Conservation (phyloP, 2,329 filamentous ascomycete species). For the Microcera coccophila region DNA sequence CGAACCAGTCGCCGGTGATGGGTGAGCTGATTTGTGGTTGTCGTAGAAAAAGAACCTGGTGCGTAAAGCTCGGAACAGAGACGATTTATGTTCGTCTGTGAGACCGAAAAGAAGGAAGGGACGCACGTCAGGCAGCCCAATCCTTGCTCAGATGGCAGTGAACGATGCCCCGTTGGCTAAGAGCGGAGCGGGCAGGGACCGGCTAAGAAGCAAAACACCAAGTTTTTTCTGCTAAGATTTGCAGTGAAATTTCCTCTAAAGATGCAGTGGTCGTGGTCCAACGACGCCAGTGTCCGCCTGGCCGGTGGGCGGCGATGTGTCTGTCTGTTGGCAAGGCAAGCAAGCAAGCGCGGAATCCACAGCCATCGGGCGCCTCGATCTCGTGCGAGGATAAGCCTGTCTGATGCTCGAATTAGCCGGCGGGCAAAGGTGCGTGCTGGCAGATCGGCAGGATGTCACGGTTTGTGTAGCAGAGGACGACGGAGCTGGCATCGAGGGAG, state of each 20-base stretch:
- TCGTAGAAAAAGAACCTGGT: conserved; percentile 13
- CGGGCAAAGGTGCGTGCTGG: conserved; percentile 8
- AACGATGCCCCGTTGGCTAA: conserved; percentile 27
- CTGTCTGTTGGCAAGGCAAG: conserved; percentile 24
- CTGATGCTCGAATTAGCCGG: conserved; percentile 14
- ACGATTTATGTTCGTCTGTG: conserved; percentile 30
- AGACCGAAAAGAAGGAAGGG: conserved; percentile 26
- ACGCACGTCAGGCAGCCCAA: conserved; percentile 27
- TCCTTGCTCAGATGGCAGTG: conserved; percentile 23
- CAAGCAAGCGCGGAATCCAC: conserved; percentile 23
- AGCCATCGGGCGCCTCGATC: conserved; percentile 21
- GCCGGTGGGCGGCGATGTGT: conserved; percentile 13
- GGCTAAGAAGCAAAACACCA: conserved; percentile 24
- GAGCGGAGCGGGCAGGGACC: conserved; percentile 28
- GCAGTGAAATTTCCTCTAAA: conserved; percentile 27
- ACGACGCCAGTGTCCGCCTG: conserved; percentile 18
- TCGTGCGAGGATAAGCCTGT: conserved; percentile 18
- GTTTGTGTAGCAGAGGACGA: conserved; percentile 14
- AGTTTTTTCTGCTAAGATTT: conserved; percentile 29
- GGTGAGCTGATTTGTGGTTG: conserved; percentile 23
- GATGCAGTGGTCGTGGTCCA: conserved; percentile 16
- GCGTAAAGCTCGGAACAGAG: conserved; percentile 23
- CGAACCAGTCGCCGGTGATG: conserved; percentile 25
- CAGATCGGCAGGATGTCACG: conserved; percentile 8
- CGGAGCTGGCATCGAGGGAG: conserved; percentile 11